Evolutionary conservation across 2,329 filamentous ascomycete species (phyloP), one percentile per base, ranked within the genome.

Genomic region (Hypoxylon sp.): DNA sequence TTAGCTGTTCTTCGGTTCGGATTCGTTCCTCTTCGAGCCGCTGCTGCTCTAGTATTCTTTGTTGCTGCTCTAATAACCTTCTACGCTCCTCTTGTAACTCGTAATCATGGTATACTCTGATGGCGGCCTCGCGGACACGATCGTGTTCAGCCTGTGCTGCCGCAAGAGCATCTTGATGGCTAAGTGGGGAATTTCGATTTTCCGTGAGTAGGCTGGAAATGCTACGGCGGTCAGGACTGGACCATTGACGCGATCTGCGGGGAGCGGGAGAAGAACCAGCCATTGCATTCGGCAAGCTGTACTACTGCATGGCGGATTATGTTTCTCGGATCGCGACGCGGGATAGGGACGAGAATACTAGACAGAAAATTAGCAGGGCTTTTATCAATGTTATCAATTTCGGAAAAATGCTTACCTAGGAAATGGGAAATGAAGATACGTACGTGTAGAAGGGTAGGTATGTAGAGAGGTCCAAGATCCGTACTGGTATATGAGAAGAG

Each of bases 141-240:
- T 92, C 87, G 77, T 94, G 92, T 74, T 91, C 87, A 13, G 84
- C 83, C 53, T 88, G 88, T 3, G 91, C 91, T 51, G 87, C 86
- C 50, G 87, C 87, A 14, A 95, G 85, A 13, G 91, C 91, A 72
- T 89, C 86, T 64, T 86, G 85, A 76, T 93, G 91, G 61, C 83
- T 84, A 54, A 86, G 82, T 75, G 90, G 89, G 35, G 86, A 87
- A 70, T 92, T 89, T 37, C 87, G 85, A 33, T 87, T 84, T 56
- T 89, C 86, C 44, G 83, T 83, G 65, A 94, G 90, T 29, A 93
- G 86, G 24, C 83, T 85, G 22, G 88, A 85, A 46, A 88, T 83
- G 66, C 87, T 87, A 8, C 80, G 73, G 56, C 81, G 78, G 22
- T 82, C 80, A 8, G 83, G 83, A 67, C 80, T 85, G 9, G 81